Base-by-base conservation (phyloP, 352 stramenopile species). In the Phytophthora fragariaefolia region DNA sequence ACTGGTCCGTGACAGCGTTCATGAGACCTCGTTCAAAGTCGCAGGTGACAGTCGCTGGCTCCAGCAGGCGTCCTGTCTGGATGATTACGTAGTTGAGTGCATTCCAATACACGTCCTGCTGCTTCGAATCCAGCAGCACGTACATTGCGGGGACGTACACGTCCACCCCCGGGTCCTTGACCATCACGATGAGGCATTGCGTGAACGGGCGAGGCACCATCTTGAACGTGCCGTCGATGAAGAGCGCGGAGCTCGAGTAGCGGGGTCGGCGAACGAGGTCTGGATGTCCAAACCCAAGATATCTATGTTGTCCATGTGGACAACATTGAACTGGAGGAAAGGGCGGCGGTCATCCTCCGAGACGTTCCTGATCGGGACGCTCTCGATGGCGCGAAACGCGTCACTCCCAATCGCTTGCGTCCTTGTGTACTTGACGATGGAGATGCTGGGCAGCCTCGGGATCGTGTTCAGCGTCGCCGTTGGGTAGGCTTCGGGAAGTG, bases 181-280 rank as follows among this genome's bases (percentile, higher is more conserved):
- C 36, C 36, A 45, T 45, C 36, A 45, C 36, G 15, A 45, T 45
- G 10, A 45, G 17, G 17, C 10, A 45, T 15, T 45, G 36, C 13
- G 13, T 45, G 45, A 63, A 55, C 9, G 55, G 45, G 20, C 12
- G 6, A 13, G 55, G 42, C 13, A 40, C 43, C 45, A 55, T 48
- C n/a, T 54, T 49, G 30, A 63, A 63, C 42, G 55, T 63, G 2
- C 55, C 55, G 20, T 63, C 55, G 20, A 63, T 55, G 43, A 18
- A 55, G 22, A 63, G 5, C n/a, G 55, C 45, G 34, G 26, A 9
- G 20, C n/a, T 18, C 13, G 54, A 46, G 54, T 62, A 62, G 17
- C 54, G 42, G 7, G 53, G 42, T 10, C 45, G 26, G 6, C 40
- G 42, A 13, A 50, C 22, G 4, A 58, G 8, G 13, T 50, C 52